These are phyloP conservation scores for Metarhizium anisopliae DNA, from an alignment of 2,329 filamentous ascomycete species.

Conservation along the genomic window DNA sequence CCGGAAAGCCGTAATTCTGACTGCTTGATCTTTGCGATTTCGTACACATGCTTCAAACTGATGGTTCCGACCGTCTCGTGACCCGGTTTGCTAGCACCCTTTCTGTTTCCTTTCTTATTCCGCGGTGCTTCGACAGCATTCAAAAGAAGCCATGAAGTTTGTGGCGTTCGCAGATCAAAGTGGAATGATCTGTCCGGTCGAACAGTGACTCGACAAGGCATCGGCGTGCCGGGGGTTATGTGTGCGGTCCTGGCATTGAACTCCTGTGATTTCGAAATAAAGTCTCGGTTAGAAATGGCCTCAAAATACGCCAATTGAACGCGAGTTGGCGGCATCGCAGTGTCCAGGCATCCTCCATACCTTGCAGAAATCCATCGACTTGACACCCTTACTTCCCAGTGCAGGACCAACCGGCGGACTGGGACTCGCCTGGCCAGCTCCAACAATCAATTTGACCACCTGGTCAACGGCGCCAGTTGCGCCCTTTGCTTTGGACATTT, in stretches of 20 bases:
- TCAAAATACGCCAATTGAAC: not conserved
- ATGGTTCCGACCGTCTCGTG: constrained; percentile 75
- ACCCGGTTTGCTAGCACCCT: constrained; percentile 68
- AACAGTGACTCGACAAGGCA: constrained; percentile 84
- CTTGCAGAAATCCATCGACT: constrained; percentile 99
- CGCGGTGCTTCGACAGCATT: constrained; percentile 68
- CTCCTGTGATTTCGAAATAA: constrained; percentile 50
- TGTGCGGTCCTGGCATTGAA: constrained; percentile 93
- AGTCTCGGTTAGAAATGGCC: constrained; percentile 9
- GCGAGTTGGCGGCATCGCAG: not conserved
- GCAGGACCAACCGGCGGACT: constrained; percentile 95
- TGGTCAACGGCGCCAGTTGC: constrained; percentile 45
- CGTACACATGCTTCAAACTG: constrained; percentile 90
- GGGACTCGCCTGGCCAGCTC: constrained; percentile 87
- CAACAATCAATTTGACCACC: constrained; percentile 95
- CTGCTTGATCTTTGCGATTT: constrained; percentile 96
- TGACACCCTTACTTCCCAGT: constrained; percentile 93
- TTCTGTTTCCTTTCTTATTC: constrained; percentile 65
- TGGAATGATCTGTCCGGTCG: constrained; percentile 87
- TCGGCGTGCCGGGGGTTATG: constrained; percentile 72
- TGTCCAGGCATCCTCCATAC: constrained; percentile 34
- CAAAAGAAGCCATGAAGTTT: constrained; percentile 84
- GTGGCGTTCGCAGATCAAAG: constrained; percentile 88
- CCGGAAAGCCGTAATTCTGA: constrained; percentile 66
- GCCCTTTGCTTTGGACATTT: constrained; percentile 44